phyloP scores from a whole-genome alignment of 495 filamentous ascomycete species.

The Elasticomyces elasticus region DNA sequence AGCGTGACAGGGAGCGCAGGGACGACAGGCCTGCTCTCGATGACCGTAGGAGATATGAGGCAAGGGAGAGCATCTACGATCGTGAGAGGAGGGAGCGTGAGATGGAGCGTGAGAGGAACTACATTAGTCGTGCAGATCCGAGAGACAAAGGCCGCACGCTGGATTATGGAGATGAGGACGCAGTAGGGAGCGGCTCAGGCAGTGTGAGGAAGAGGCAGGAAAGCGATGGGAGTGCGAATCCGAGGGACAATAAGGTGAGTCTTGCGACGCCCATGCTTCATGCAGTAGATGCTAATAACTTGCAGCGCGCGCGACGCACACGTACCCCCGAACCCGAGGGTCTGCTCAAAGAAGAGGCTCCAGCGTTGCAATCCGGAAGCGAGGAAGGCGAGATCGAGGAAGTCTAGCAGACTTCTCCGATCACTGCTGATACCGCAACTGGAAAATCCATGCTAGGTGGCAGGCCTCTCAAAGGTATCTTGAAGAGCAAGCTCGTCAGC shows the following conservation, averaged over 20 bases:
- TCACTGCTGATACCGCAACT: not conserved
- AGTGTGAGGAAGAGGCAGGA: conserved; percentile 54
- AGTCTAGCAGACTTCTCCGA: conserved; percentile 30
- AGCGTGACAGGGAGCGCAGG: conserved; percentile 36
- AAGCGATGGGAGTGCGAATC: conserved; percentile 53
- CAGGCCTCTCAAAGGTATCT: not conserved
- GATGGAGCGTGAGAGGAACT: conserved; percentile 74
- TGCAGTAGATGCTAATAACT: not conserved
- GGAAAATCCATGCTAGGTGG: not conserved
- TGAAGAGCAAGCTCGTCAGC: not conserved
- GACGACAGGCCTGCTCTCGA: conserved; percentile 25
- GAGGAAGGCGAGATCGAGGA: conserved; percentile 98
- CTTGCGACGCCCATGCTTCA: not conserved
- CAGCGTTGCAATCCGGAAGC: conserved; percentile 52
- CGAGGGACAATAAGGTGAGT: conserved; percentile 40
- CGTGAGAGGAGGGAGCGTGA: conserved; percentile 71
- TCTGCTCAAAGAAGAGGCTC: conserved; percentile 45
- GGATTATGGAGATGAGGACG: conserved; percentile 72
- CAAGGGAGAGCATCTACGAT: conserved; percentile 41
- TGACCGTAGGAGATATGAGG: conserved; percentile 11
- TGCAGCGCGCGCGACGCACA: conserved; percentile 19
- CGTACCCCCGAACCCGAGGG: conserved; percentile 14
- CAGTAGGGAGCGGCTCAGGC: conserved; percentile 39
- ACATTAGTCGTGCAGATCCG: conserved; percentile 57
- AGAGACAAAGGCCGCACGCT: conserved; percentile 67